Base-by-base conservation (phyloP, 768 basidiomycete genomes). In the Mycena floridula region DNA sequence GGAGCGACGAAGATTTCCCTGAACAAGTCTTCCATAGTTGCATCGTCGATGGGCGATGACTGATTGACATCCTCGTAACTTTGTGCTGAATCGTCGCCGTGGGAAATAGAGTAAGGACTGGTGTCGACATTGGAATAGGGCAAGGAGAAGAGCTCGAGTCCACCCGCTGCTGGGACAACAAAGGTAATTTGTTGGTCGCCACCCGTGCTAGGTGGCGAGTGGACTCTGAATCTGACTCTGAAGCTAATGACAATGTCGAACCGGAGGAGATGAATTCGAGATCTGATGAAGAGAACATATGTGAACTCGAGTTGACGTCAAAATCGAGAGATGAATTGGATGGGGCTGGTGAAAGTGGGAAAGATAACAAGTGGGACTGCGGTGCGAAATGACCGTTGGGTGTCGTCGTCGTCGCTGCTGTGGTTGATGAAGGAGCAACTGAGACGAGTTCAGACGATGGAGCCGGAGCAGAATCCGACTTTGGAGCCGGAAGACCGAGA, bases 161-260 rank as follows among this genome's bases (percentile, higher is more conserved):
- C 85, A 87, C 89, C 89, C 89, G 89, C 89, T 92, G 89, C 89
- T 82, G 86, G 89, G 89, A 73, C 82, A 79, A 73, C 73, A 74
- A 67, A 57, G 74, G 59, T 62, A 66, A 66, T 68, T 68, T 74
- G 72, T 75, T 76, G 80, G 76, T 82, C 89, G 78, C 89, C 89
- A 92, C 85, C 89, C 89, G 89, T 92, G 89, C 89, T 85, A 86
- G 84, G 83, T 92, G 89, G 89, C 89, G 81, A 92, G 89, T 86
- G 82, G 85, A 66, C 61, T 82, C 73, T 61, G 63, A 61, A 49
- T 65, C 62, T 30, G 45, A 37, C 50, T 54, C 46, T 41, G 35
- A 55, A 40, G 55, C 51, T 52, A 55, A 44, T 45, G 51, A 35
- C 41, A 55, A 50, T 45, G 50, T 52, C 61, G 57, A 59, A 62